These are phyloP conservation scores for Acer yangbiense DNA, from an alignment of 345 rosid species.

Conservation along the genomic window DNA sequence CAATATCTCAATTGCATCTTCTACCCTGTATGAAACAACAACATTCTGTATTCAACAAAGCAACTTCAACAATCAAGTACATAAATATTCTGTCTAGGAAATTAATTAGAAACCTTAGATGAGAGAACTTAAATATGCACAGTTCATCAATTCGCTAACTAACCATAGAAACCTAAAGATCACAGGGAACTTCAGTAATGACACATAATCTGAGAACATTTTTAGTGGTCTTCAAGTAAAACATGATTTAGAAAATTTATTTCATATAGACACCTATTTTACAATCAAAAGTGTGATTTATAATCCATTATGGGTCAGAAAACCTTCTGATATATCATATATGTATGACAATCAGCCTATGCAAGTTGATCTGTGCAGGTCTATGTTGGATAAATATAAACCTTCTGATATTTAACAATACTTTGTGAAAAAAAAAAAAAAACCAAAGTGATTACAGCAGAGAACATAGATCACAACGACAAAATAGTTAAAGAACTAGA, in stretches of 20 bases:
- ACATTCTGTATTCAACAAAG: slow-evolving; percentile 3
- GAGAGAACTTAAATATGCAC: background rate
- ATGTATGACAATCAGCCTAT: background rate
- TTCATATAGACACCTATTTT: background rate
- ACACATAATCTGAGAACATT: background rate
- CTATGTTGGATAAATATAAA: background rate
- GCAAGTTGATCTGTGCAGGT: background rate
- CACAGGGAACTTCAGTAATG: background rate
- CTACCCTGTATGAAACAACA: slow-evolving; percentile 41
- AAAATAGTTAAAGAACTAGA: background rate
- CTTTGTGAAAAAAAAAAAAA: background rate
- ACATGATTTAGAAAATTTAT: background rate
- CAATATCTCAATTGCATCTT: slow-evolving; percentile 57
- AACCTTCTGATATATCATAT: background rate
- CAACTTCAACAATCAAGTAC: background rate
- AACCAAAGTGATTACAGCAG: slow-evolving; percentile 2
- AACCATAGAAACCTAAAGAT: background rate
- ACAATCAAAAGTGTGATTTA: background rate
- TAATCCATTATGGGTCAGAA: background rate
- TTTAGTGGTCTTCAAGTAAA: background rate
- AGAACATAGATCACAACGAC: background rate
- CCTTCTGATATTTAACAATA: background rate
- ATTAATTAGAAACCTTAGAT: background rate
- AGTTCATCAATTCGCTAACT: background rate
- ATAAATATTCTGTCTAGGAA: background rate